These are phyloP conservation scores for Malassezia japonica DNA, from an alignment of 1,284 basidiomycete species.

Conservation along the genomic window DNA sequence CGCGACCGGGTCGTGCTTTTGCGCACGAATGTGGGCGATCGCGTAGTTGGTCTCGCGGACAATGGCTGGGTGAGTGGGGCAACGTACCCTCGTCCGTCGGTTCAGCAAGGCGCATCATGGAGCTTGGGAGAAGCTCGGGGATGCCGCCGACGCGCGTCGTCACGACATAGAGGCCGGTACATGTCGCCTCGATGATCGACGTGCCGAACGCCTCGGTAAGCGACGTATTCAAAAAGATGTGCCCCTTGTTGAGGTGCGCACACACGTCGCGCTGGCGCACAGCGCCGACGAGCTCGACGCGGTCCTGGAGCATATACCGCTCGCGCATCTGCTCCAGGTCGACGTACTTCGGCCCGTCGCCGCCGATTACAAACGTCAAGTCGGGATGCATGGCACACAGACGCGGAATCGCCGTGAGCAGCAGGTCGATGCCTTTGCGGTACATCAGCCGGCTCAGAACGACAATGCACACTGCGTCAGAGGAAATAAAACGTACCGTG, in stretches of 20 bases:
- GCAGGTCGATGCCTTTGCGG: conserved; percentile 89
- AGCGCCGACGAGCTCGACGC: conserved; percentile 75
- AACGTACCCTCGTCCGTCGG: conserved; percentile 61
- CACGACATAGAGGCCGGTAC: conserved; percentile 85
- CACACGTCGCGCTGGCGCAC: conserved; percentile 72
- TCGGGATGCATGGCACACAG: conserved; percentile 76
- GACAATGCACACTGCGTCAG: conserved; percentile 55
- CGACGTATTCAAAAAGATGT: conserved; percentile 90
- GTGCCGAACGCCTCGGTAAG: conserved; percentile 96
- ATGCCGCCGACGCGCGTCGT: conserved; percentile 89
- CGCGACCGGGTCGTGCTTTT: conserved; percentile 64
- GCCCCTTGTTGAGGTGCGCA: conserved; percentile 68
- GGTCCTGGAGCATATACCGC: conserved; percentile 74
- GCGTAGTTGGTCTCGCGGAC: conserved; percentile 72
- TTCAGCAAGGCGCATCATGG: conserved; percentile 86
- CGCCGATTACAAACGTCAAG: conserved; percentile 76
- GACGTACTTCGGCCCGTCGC: conserved; percentile 88
- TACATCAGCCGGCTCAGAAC: conserved; percentile 91
- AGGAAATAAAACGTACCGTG: conserved; percentile 7
- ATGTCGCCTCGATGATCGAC: conserved; percentile 89
- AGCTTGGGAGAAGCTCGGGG: conserved; percentile 82
- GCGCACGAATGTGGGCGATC: conserved; percentile 60
- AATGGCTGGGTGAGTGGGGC: conserved; percentile 52
- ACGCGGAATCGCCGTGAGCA: conserved; percentile 79
- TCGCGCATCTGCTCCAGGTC: conserved; percentile 94